phyloP scores from a whole-genome alignment of 106 monocot species.

The Dioscorea zingiberensis region DNA sequence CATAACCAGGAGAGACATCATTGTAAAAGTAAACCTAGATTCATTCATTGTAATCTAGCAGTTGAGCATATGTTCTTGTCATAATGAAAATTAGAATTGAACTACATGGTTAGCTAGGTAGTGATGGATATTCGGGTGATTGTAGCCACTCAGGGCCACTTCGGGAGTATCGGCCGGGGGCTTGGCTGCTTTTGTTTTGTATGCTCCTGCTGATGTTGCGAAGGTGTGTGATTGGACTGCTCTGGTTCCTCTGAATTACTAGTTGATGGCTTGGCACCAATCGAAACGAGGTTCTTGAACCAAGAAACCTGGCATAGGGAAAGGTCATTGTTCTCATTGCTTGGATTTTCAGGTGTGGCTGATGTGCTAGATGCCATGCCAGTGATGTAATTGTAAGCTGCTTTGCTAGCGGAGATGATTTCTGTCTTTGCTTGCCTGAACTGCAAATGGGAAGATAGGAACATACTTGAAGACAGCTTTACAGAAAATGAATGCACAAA shows the following conservation, averaged over 20 bases:
- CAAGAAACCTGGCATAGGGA: slow-evolving; percentile 53
- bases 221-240: slow-evolving; percentile 19
- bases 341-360: slow-evolving; percentile 32
- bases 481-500: no score
- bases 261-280: slow-evolving; percentile 69
- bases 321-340: slow-evolving; percentile 33
- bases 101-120: no score
- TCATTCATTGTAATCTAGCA: no score
- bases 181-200: no score
- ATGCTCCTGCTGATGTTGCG: no score
- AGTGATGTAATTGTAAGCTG: slow-evolving; percentile 71
- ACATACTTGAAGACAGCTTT: neutral
- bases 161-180: no score
- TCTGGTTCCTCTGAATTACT: slow-evolving; percentile 22
- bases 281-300: slow-evolving; percentile 56
- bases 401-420: slow-evolving; percentile 76
- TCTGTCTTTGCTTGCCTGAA: slow-evolving; percentile 81
- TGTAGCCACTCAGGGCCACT: no score
- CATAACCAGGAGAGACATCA: no score
- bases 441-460: slow-evolving; percentile 25
- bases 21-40: no score
- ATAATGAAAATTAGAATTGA: no score
- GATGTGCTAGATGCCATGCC: slow-evolving; percentile 42
- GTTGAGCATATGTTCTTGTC: no score
- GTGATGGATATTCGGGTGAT: no score